Evolutionary conservation across 2,329 filamentous ascomycete genomes (phyloP), one percentile per base, ranked within the genome.

Genomic region (Alternaria dauci): DNA sequence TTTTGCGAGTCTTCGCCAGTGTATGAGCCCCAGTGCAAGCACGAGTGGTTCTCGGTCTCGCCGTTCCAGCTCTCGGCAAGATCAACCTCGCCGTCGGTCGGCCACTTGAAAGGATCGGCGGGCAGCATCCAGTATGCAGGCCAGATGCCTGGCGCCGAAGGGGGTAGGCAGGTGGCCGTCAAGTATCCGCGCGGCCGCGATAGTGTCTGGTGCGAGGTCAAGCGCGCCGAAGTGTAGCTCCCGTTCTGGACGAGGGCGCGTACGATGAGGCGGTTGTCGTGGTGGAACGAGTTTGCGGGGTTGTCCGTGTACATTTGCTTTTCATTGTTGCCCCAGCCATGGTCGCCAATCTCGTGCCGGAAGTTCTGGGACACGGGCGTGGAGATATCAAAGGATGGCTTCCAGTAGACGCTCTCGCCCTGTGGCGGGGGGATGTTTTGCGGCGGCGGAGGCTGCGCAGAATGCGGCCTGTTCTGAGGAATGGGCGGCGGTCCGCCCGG

Each of bases 1-100:
- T 88, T 88, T 60, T 84, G 76, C 55, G 79, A 80, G 67, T 88
- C 86, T 58, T 86, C 77, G 59, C 79, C 85, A 66, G 76, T 84
- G 77, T 78, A 85, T 55, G 81, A 79, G 4, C 86, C 86, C 86
- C 86, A 88, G 66, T 88, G 86, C 50, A 88, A 76, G 68, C 86
- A 88, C 0, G 81, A 81, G 55, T 85, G 83, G 69, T 88, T 88
- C 48, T 83, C 78, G 34, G 74, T 71, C 60, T 87, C 84, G 18
- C 82, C 86, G 63, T 88, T 87, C 86, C 86, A 88, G n/a, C 80
- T 83, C 74, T 88, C 86, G 41, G 86, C 83, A 47, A 88, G 86
- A 71, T 88, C 86, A 12, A 88, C 78, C 71, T 88, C 86, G 56
- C 86, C 86, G 61, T 88, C 86, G 0, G 76, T 81, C 0, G 86